Evolutionary conservation across 1,284 basidiomycete species (phyloP), one percentile per base, ranked within the genome.

Genomic region (Ganoderma leucocontextum): DNA sequence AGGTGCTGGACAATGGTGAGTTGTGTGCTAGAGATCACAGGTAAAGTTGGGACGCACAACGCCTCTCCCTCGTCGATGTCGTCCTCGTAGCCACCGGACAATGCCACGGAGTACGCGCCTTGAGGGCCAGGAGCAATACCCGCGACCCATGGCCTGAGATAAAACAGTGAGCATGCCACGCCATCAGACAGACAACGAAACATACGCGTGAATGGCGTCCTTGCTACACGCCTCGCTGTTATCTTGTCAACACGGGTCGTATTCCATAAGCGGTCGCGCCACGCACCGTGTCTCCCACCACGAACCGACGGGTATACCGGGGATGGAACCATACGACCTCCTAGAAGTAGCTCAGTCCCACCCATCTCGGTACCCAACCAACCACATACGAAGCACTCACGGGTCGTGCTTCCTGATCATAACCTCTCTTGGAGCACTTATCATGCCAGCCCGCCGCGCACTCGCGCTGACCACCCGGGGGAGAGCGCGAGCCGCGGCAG

Each of bases 61-160:
- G 84, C 90, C 68, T 94, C 89, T 63, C 94, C 94, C 3, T 89
- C 77, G 72, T 95, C 94, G 25, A 95, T 86, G 72, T 95, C 94
- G 68, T 95, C 94, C 49, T 93, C 91, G 73, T 95, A 96, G 2
- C 93, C 93, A 17, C 94, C 94, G 58, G 91, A 94, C 8, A 96
- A 84, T 2, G 91, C 93, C 10, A 96, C 85, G 61, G 91, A 93
- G 75, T 91, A 93, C 8, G 93, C 93, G 2, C 95, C 94, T 1
- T 89, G 70, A 1, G 81, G 80, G 4, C 89, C 88, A 4, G 86
- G 85, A 12, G 90, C 81, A 44, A 96, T 95, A 0, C 94, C 94
- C 35, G 86, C 91, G 1, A 95, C 94, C 84, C 87, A 90, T 0
- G 94, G 94, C 1, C 92, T 89, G 73, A 33, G 58, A 47, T 63